Evolutionary conservation across 1,284 basidiomycete genomes (phyloP).

Genomic region (Sporisorium graminicola): DNA sequence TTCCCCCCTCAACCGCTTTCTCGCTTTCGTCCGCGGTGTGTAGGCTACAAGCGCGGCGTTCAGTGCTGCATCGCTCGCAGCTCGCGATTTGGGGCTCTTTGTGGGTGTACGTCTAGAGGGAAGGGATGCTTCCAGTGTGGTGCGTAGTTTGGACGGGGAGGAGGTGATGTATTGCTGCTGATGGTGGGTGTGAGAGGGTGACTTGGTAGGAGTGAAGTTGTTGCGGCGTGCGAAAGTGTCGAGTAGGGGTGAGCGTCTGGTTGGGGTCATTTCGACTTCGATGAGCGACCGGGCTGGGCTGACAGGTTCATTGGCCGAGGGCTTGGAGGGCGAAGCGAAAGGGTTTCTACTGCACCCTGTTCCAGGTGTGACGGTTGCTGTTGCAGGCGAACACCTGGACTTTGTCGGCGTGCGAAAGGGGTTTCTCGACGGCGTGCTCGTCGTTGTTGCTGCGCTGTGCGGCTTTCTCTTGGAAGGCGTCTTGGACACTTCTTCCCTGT

Average conservation of each 20-base stretch:
- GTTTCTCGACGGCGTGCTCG: constrained; percentile 13
- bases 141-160: constrained; percentile 37
- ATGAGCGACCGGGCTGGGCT: constrained; percentile 39
- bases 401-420: constrained; percentile 38
- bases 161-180: constrained; percentile 18
- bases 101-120: constrained; percentile 17
- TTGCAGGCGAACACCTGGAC: neutral
- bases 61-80: constrained; percentile 19
- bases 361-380: neutral
- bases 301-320: neutral
- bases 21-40: constrained; percentile 61
- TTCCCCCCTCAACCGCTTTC: constrained; percentile 62
- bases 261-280: constrained; percentile 48
- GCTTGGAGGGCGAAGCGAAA: constrained; percentile 33
- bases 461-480: constrained; percentile 33
- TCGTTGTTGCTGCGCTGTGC: neutral
- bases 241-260: constrained; percentile 26
- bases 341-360: constrained; percentile 19
- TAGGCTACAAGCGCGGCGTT: constrained; percentile 36
- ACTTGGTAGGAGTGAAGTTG: constrained; percentile 19
- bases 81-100: constrained; percentile 1
- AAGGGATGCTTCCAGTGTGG: constrained; percentile 11
- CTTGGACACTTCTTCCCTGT: constrained; percentile 20
- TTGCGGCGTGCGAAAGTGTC: constrained; percentile 6
- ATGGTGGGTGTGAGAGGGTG: neutral